Evolutionary conservation across 345 rosid genomes (phyloP).

Genomic region (Linum tenue): DNA sequence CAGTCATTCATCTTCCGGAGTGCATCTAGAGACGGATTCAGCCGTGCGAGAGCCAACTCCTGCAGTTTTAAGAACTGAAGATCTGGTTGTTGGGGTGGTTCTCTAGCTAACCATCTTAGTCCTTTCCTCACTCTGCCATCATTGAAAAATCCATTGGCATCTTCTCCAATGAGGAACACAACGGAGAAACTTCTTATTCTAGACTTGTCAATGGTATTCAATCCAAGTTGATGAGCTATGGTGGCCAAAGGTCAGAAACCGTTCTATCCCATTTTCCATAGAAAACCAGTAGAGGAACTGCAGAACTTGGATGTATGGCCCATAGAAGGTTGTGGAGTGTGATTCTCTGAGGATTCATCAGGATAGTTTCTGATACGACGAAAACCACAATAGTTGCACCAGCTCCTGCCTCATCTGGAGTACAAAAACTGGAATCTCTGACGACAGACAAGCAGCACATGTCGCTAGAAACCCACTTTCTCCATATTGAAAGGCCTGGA

Average conservation of each 20-base stretch:
- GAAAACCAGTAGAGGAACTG: conserved; percentile 68
- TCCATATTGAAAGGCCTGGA: conserved; percentile 75
- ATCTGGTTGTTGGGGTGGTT: conserved; percentile 63
- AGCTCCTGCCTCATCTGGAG: conserved; percentile 26
- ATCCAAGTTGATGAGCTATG: conserved; percentile 43
- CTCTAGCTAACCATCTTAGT: conserved; percentile 69
- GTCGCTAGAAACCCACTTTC: conserved; percentile 46
- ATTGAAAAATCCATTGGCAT: conserved; percentile 52
- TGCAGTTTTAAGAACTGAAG: conserved; percentile 42
- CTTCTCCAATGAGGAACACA: conserved; percentile 46
- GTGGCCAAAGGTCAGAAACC: conserved; percentile 31
- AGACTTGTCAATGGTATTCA: conserved; percentile 57
- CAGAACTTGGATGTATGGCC: conserved; percentile 54
- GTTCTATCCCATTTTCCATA: conserved; percentile 35
- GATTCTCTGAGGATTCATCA: conserved; percentile 53
- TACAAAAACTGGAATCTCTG: conserved; percentile 33
- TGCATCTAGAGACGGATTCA: conserved; percentile 39
- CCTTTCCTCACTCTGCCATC: conserved; percentile 62
- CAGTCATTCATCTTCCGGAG: conserved; percentile 35
- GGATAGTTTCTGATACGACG: conserved; percentile 48
- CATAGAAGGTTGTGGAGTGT: conserved; percentile 48
- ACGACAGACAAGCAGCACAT: conserved; percentile 70
- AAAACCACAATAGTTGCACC: conserved; percentile 82
- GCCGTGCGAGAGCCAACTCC: conserved; percentile 45
- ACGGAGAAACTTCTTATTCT: conserved; percentile 42